Evolutionary conservation across 1,139 yeast genomes (phyloP), one percentile per base, ranked within the genome.

Genomic region (Tardiomyces digboiensis): DNA sequence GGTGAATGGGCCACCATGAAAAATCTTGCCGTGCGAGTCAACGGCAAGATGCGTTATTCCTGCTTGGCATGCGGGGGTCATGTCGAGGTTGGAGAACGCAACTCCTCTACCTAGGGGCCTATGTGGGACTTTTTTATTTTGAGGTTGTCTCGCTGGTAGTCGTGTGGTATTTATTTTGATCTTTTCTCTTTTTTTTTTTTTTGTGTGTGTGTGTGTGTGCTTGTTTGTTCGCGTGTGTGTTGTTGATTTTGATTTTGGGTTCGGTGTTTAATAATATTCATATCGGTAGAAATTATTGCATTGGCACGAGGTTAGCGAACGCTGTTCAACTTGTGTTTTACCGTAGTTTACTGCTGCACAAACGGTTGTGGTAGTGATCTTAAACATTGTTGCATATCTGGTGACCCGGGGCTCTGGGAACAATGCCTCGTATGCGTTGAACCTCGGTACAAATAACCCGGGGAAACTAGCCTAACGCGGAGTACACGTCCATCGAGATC

Each of bases 1-100:
- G 93, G 97, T 49, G 97, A 91, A 66, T 84, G 96, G 87, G 76
- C 86, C 16, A 70, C 86, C 29, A 88, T 89, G 95, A 84, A 82
- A 60, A 75, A 77, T 53, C 72, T 80, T 54, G 87, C 86, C 1
- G 71, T 70, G 29, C 69, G 71, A 45, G 75, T 71, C 22, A 67
- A 44, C 55, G 61, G 60, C 51, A 21, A 50, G 42, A 39, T 58
- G 44, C 40, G 45, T 42, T 55, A 71, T 76, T 26, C 79, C 70
- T 85, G 95, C 62, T 68, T 84, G 52, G 82, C 78, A 51, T 85
- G 95, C 66, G 86, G 74, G 40, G 71, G 75, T 29, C 75, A 67
- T 21, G 78, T 76, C 39, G 80, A 74, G 46, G 75, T 73, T n/a
- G 65, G 60, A 20, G 60, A 26, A 16, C 33, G 33, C 33, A 26